Evolutionary conservation across 352 stramenopile genomes (phyloP), one percentile per base, ranked within the genome.

Genomic region (Pythium apleroticum): DNA sequence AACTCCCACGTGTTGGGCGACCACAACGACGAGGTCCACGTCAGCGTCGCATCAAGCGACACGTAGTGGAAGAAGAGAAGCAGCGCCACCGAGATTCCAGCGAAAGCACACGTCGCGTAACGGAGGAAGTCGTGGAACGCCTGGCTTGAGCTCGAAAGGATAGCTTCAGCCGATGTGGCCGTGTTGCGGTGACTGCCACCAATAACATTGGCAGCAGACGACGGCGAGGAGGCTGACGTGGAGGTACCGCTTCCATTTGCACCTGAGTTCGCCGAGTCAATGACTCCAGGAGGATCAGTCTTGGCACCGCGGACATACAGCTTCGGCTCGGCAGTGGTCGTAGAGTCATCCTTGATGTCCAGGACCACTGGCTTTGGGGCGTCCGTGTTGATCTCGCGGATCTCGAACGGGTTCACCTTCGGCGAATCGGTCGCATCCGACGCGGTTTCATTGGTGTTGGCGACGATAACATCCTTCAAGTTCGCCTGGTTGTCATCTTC

Each of bases 1-100:
- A 89, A 84, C 64, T 92, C 84, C 84, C 84, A 92, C 17, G 81
- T 84, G 62, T 93, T 93, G 2, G 84, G 84, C 39, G 80, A 84
- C 81, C 78, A 90, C 20, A 73, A 46, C 7, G 76, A 31, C 27
- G 73, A 76, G 0, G 71, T 73, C 77, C 78, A 90, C 31, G 75
- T 52, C 5, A 88, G 50, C 28, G 74, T 74, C 17, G 66, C 54
- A 54, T 90, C 77, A 30, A 87, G 65, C 24, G 80, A 85, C 0
- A 86, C 68, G 60, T 83, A 89, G 60, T 88, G 80, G 69, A 89
- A 89, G 63, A 88, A 88, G 4, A 88, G 52, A 54, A 91, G 50
- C 31, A 91, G 57, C 20, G 77, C 76, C 24, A 88, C 75, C 9
- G 81, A 87, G 28, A 90, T 83, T 39, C 79, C 80, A 22, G 80